Evolutionary conservation across 2,329 filamentous ascomycete species (phyloP), one percentile per base, ranked within the genome.

Genomic region (Pseudogymnoascus pannorum): DNA sequence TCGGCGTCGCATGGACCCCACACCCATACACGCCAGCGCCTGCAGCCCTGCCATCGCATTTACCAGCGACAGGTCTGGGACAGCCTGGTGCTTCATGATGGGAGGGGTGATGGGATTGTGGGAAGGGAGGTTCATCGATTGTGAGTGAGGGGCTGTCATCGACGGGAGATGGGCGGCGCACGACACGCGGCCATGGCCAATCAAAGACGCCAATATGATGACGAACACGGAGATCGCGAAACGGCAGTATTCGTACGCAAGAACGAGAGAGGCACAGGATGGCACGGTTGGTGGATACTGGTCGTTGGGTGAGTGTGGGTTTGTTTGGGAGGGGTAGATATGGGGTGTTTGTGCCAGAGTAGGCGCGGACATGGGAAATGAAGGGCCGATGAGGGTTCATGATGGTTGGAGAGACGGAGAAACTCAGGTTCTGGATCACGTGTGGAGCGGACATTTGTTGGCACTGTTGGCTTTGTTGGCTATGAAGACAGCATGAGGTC

Each of bases 51-150:
- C 26, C 24, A 54, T 31, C 26, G 48, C 48, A 54, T 54, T 54
- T 54, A 54, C 48, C 48, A 54, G 48, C 48, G 48, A 54, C 48
- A 54, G 48, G 26, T 54, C 48, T 54, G 26, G 48, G 48, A 54
- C 48, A 54, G 26, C 48, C 48, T 54, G n/a, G 26, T 54, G 48
- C 48, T 54, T 54, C 48, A 54, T 54, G 24, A 54, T 54, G 48
- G 48, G 48, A 54, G 48, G 48, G 48, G 26, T 31, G 4, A 12
- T 8, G 44, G 12, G 2, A n/a, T 48, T 20, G 3, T 48, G 42
- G 14, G 42, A 16, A 16, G 48, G 48, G 14, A n/a, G n/a, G 48
- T 31, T 54, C 26, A 31, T 54, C 48, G 48, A 31, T 20, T 31
- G 4, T 54, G n/a, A 16, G 26, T 4, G 48, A 31, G 26, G 14